These are phyloP conservation scores for Millerago galiae DNA, from an alignment of 805 yeast genomes.

Conservation along the genomic window DNA sequence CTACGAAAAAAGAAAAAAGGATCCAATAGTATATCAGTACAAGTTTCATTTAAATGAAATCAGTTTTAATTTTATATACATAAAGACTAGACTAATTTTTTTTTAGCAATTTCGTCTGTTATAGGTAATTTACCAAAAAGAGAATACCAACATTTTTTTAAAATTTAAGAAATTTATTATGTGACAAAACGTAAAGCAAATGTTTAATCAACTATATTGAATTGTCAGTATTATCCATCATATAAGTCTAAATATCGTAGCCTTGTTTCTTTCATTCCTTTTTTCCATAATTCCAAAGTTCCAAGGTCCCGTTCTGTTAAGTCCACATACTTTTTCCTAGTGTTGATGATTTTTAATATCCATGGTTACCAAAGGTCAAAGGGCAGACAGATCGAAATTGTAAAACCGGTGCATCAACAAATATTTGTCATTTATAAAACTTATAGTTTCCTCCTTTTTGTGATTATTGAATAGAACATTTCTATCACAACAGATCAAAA, in stretches of 20 bases:
- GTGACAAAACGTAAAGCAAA: neutral
- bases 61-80: too few species aligned
- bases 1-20: too few species aligned
- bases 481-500: neutral
- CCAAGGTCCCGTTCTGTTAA: neutral
- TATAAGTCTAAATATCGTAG: too few species aligned
- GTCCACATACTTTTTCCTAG: neutral
- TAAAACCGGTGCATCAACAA: neutral
- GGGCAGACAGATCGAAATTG: neutral
- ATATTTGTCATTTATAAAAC: neutral
- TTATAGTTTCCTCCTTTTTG: neutral
- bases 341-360: neutral
- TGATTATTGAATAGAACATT: neutral
- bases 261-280: too few species aligned
- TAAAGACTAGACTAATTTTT: neutral
- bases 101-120: constrained; percentile 1
- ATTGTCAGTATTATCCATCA: too few species aligned
- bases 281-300: too few species aligned
- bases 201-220: too few species aligned
- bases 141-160: neutral
- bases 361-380: neutral
- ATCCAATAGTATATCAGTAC: too few species aligned
- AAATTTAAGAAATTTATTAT: neutral
- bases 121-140: constrained; percentile 1
- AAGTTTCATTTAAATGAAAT: too few species aligned